Evolutionary conservation across 805 yeast genomes (phyloP).

Genomic region (Myxozyma kluyveri): DNA sequence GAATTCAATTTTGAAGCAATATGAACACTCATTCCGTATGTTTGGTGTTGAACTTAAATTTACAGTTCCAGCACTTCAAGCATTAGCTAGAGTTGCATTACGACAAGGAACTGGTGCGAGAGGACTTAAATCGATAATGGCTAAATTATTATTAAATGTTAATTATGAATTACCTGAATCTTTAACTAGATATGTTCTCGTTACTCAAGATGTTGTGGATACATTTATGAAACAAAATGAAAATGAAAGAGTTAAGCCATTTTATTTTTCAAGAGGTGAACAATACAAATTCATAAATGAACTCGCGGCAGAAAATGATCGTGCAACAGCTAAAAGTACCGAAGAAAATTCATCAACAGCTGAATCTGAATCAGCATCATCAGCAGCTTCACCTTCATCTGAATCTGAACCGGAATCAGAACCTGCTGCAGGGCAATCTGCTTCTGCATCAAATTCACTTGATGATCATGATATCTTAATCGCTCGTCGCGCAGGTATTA

Average conservation of each 20-base stretch:
- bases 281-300: slow-evolving; percentile 17
- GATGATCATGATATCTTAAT: too few species aligned
- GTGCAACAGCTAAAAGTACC: slow-evolving; percentile 3
- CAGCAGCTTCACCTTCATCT: not conserved
- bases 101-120: slow-evolving; percentile 61
- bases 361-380: not conserved
- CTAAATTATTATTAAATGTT: slow-evolving; percentile 22
- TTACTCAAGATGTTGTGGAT: slow-evolving; percentile 43
- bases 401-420: not conserved
- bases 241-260: slow-evolving; percentile 25
- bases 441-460: too few species aligned
- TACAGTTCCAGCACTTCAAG: slow-evolving; percentile 49
- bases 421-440: not conserved
- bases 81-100: slow-evolving; percentile 50
- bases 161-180: slow-evolving; percentile 63
- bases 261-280: slow-evolving; percentile 27
- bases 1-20: slow-evolving; percentile 54
- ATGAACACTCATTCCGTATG: slow-evolving; percentile 52
- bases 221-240: slow-evolving; percentile 16
- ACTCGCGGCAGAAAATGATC: slow-evolving; percentile 18
- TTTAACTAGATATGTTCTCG: slow-evolving; percentile 50
- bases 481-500: too few species aligned
- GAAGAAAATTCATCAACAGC: not conserved
- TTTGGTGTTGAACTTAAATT: slow-evolving; percentile 52
- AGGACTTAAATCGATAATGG: slow-evolving; percentile 56